Evolutionary conservation across 805 yeast genomes (phyloP), one percentile per base, ranked within the genome.

Genomic region (Hanseniaspora mollemarum): DNA sequence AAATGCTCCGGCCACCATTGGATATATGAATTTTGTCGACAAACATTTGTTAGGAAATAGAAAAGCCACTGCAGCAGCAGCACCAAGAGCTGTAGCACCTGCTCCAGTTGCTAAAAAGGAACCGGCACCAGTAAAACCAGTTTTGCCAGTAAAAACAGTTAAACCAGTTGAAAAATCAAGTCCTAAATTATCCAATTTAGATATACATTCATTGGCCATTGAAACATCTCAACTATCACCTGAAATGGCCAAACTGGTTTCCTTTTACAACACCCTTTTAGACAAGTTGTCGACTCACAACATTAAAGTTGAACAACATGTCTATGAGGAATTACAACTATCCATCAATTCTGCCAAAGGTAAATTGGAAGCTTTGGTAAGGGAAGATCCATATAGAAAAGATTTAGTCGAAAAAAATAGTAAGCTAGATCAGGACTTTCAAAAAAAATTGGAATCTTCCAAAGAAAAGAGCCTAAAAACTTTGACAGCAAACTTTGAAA

Each of bases 401-500:
- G 43, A 37, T 18, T 38, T 43, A 10, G 24, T 16, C 1, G 24
- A 36, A 10, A 43, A 55, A 10, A 32, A 58, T 5, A 49, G 49
- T n/a, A 54, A 53, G 2, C 54, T 66, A 31, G 60, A 61, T 43
- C 52, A 54, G 2, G 54, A 60, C 28, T 61, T 57, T 46, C 58
- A 55, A 19, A 48, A 57, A 16, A 53, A 59, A 41, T 38, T 65
- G 15, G 54, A 59, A 18, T 62, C 62, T 24, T 67, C 78, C 61
- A 78, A 81, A 66, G 69, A 74, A 53, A 77, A 74, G 43, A 64
- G 81, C 55, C 73, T 83, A n/a, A 70, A 71, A 50, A 71, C 74
- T 51, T 77, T 83, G 63, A 70, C 78, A 58, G 65, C 71, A 38
- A 80, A 83, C 57, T 80, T 82, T 60, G 76, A 76, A 53, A 62